phyloP scores from a whole-genome alignment of 805 yeast genomes.

The Yarrowia bubula region DNA sequence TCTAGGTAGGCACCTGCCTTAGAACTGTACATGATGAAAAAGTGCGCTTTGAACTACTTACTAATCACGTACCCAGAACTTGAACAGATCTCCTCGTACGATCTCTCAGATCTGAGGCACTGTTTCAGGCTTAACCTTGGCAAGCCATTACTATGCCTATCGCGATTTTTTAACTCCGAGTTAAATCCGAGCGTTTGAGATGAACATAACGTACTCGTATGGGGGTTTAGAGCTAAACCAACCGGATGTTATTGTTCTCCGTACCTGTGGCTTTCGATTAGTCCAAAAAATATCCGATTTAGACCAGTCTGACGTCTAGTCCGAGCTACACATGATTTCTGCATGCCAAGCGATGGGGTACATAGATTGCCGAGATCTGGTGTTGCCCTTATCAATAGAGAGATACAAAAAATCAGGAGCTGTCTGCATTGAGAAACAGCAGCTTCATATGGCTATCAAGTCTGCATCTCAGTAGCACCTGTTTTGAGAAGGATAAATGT shows the following conservation, averaged over 20 bases:
- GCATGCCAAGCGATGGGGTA: slow-evolving; percentile 23
- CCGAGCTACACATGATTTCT: not conserved
- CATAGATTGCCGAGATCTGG: not conserved
- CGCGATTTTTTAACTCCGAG: not conserved
- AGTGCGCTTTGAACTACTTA: no score
- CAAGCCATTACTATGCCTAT: not conserved
- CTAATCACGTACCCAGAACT: no score
- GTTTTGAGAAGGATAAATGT: not conserved
- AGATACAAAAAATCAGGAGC: not conserved
- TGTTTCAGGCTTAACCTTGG: slow-evolving; percentile 13
- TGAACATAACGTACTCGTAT: not conserved
- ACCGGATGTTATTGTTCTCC: not conserved
- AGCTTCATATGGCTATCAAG: no score
- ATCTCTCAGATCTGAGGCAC: not conserved
- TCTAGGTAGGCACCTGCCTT: no score
- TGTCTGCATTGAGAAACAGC: no score
- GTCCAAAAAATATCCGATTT: not conserved
- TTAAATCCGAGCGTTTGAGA: not conserved
- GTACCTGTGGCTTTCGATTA: not conserved
- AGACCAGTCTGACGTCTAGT: not conserved
- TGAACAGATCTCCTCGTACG: not conserved
- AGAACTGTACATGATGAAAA: no score
- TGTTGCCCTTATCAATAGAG: no score
- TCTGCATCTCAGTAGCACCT: no score
- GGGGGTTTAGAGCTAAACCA: not conserved